phyloP scores from a whole-genome alignment of 1,284 basidiomycete genomes.

The Caloboletus firmus region DNA sequence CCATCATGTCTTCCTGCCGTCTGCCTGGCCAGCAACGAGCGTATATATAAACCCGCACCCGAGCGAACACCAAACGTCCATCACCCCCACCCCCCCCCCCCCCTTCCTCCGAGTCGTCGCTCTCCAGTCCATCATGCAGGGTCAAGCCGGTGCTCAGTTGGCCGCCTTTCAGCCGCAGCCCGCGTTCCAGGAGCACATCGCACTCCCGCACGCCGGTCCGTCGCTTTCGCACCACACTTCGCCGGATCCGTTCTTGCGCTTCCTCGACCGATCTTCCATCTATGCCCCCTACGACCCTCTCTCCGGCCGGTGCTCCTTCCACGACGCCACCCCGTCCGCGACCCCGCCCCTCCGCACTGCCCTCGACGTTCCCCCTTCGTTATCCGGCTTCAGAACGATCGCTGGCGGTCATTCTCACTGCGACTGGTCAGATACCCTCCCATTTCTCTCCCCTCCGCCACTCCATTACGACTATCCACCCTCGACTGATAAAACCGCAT shows the following conservation, averaged over 20 bases:
- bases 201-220: neutral
- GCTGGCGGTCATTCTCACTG: slow-evolving; percentile 21
- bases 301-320: neutral
- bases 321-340: slow-evolving; percentile 2
- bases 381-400: slow-evolving; percentile 26
- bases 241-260: slow-evolving; percentile 26
- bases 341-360: slow-evolving; percentile 12
- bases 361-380: slow-evolving; percentile 23
- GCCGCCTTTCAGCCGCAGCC: slow-evolving; percentile 5
- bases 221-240: slow-evolving; percentile 14
- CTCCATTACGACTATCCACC: slow-evolving; percentile 26
- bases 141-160: slow-evolving; percentile 6
- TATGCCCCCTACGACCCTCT: slow-evolving; percentile 8
- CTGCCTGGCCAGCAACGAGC: neutral
- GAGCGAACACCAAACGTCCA: neutral
- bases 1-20: neutral
- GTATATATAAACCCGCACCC: slow-evolving; percentile 25
- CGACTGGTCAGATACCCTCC: slow-evolving; percentile 29
- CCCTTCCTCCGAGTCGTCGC: neutral
- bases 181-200: neutral
- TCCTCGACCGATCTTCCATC: slow-evolving; percentile 31
- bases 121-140: slow-evolving; percentile 12
- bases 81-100: neutral
- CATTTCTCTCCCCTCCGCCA: slow-evolving; percentile 15
- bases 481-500: slow-evolving; percentile 13